Conservation (phyloP, 371 early-diverging fungal genomes). For the Apophysomyces variabilis region DNA sequence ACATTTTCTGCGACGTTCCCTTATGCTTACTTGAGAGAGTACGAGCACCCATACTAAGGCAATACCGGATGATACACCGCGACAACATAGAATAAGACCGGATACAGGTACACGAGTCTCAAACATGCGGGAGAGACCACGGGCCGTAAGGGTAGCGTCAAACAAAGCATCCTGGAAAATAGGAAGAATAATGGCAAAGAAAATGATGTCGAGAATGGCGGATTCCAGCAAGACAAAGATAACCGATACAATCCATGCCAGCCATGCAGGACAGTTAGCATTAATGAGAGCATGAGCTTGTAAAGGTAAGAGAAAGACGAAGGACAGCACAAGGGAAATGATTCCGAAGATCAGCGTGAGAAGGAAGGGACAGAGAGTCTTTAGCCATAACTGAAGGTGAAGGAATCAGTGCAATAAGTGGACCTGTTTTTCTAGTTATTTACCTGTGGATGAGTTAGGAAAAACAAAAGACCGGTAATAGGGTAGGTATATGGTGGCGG, state of each 20-base stretch:
- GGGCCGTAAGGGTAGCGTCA: constrained; percentile 55
- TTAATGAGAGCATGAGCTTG: constrained; percentile 61
- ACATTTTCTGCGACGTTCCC: background rate
- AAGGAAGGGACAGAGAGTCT: constrained; percentile 48
- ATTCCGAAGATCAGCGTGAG: constrained; percentile 46
- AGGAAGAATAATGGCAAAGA: constrained; percentile 58
- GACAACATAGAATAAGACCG: constrained; percentile 42
- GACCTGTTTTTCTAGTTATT: background rate
- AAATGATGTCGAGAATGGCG: constrained; percentile 51
- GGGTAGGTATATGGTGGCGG: constrained; percentile 43
- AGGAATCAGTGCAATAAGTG: background rate
- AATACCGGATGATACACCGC: constrained; percentile 42
- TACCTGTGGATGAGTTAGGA: constrained; percentile 57
- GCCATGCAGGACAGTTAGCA: constrained; percentile 59
- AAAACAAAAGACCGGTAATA: constrained; percentile 50
- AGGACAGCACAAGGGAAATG: constrained; percentile 39
- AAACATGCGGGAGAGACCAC: constrained; percentile 58
- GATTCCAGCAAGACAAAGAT: constrained; percentile 61
- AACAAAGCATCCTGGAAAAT: constrained; percentile 61
- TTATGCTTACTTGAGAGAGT: constrained; percentile 23
- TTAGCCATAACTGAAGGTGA: constrained; percentile 41
- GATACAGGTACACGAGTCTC: constrained; percentile 37
- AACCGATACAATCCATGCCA: constrained; percentile 61
- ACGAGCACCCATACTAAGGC: constrained; percentile 23
- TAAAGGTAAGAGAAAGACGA: constrained; percentile 43